These are phyloP conservation scores for Gracilaria gracilis DNA, from an alignment of 23 red algal genomes.

Conservation along the genomic window DNA sequence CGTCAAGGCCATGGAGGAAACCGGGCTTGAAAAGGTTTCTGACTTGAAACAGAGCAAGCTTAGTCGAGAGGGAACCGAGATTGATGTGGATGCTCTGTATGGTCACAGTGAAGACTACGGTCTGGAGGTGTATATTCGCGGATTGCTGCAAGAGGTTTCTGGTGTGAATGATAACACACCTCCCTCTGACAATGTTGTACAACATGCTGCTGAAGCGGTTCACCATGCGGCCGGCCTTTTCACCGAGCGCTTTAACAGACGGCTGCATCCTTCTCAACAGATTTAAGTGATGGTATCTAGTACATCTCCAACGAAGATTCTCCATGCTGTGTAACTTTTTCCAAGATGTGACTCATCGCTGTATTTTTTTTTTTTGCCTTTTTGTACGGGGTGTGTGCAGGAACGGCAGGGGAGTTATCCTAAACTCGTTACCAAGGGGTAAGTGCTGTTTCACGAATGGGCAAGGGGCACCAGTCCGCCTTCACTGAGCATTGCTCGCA, in stretches of 20 bases:
- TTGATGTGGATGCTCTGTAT: conserved; percentile 22
- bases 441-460: no score
- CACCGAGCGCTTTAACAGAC: neutral
- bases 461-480: no score
- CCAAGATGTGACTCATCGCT: no score
- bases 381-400: no score
- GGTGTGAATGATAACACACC: conserved; percentile 13
- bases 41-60: conserved; percentile 24
- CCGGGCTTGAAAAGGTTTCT: conserved; percentile 3
- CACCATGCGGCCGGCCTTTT: neutral
- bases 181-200: conserved; percentile 24
- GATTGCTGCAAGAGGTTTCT: conserved; percentile 44
- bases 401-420: no score
- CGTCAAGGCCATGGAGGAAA: conserved; percentile 21
- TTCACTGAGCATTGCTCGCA: no score
- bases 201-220: conserved; percentile 36
- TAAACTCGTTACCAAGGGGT: no score
- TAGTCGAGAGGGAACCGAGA: neutral
- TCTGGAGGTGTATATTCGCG: conserved; percentile 33
- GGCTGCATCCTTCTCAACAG: neutral
- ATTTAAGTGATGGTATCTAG: neutral
- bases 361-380: neutral
- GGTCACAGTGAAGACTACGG: conserved; percentile 49
- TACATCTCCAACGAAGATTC: neutral
- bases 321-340: no score